Evolutionary conservation across 176 grass and related monocot species (phyloP), one percentile per base, ranked within the genome.

Genomic region (Secale cereale): DNA sequence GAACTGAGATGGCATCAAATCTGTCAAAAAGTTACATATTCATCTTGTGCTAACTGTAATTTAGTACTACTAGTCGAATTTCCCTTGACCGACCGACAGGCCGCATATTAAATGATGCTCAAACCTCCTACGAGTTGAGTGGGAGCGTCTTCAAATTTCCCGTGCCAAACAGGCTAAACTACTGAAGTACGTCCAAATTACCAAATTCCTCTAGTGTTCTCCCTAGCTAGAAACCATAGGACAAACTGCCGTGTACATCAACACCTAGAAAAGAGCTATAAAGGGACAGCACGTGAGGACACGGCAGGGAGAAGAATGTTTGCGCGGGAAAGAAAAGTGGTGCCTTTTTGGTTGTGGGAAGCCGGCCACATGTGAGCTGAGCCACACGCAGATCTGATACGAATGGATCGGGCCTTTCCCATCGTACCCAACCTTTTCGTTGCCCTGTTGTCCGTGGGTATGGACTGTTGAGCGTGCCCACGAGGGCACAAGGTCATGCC

Each of bases 281-380:
- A 45, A 60, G 37, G 23, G 8, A 0, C 25, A 9, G 14, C 87
- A 89, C 82, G 78, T 85, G 87, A 85, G 80, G 20, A 78, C 37
- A 31, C 12, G 12, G 68, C 36, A 31, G 4, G 65, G 39, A 36
- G 70, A 83, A 50, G 78, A 89, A 89, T 89, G 82, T 89, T 81
- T 84, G 81, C 9, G 82, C 26, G 17, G 54, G 27, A 15, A 80
- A 65, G 72, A 75, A 85, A 75, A 80, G 69, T 10, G 77, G 10
- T 14, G 82, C 78, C 46, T 75, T 68, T 60, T 67, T 69, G 11
- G 59, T 56, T 52, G 4, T n/a, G 57, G 59, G 20, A 74, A 70
- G 82, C 65, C 87, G 80, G 82, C 73, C 82, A 68, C 87, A 57
- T 85, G 46, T 48, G 26, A 46, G 10, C 3, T 2, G 48, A 52